Base-by-base conservation (phyloP, 2,329 filamentous ascomycete genomes). In the Fusarium incarnatum region DNA sequence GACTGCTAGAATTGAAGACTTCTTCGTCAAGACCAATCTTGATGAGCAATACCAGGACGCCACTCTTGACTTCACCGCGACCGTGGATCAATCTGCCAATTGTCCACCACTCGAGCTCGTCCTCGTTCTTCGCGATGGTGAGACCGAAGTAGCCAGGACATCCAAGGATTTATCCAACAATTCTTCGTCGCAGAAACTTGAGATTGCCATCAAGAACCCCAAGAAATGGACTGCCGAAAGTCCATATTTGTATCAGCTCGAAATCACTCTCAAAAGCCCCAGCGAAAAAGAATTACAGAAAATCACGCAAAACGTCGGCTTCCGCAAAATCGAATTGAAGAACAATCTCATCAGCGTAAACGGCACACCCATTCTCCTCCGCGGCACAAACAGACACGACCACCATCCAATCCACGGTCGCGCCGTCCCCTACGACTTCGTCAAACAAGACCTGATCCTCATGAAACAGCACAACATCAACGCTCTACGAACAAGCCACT, bases 401-500 rank as follows among this genome's bases (percentile, higher is more conserved):
- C 61, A 64, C 1, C 61, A 64, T 10, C 61, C 61, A 1, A 18
- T 40, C 4, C 61, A 64, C 3, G 61, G 61, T 23, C 44, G 61
- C 6, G 59, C 59, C 0, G 61, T 64, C 6, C 61, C 61, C 8
- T 49, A 40, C 15, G 61, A 64, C 6, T 64, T 64, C 20, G 44
- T 64, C 8, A 64, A 34, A 4, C 59, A 64, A 22, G 61, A 64
- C 4, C 18, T 64, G 8, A 9, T 64, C 1, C 20, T 64, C 3
- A 64, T 64, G 61, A 64, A 64, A 15, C 61, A 64, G 13, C 59
- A 64, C 6, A 64, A 64, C n/a, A 64, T 64, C 8, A 64, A 64
- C 12, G 59, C 61, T 4, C 37, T 64, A 1, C 41, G 61, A 32
- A 64, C 59, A 4, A 64, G 61, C 0, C 61, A 64, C 9, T 64